These are phyloP conservation scores for Citeromyces matritensis DNA, from an alignment of 805 yeast species.

Conservation along the genomic window DNA sequence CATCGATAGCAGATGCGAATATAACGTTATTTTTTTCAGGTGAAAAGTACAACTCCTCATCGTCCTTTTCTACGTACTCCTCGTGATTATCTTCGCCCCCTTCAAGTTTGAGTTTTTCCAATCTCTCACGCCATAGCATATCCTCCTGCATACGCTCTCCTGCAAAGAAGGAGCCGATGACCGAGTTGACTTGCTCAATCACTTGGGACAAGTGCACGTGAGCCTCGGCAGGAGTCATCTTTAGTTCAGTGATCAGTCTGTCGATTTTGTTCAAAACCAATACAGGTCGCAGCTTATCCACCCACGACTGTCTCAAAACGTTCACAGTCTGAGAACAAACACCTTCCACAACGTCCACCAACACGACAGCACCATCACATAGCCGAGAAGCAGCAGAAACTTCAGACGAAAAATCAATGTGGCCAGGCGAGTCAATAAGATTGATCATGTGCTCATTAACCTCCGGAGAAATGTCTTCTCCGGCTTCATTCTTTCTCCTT, in stretches of 20 bases:
- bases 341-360: constrained; percentile 96
- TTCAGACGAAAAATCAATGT: constrained; percentile 90
- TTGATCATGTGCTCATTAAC: constrained; percentile 75
- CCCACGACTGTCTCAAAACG: constrained; percentile 91
- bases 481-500: constrained; percentile 15
- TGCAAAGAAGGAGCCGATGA: constrained; percentile 81
- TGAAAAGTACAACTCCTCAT: constrained; percentile 69
- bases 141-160: constrained; percentile 91
- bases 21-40: constrained; percentile 84
- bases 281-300: constrained; percentile 77
- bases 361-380: constrained; percentile 92
- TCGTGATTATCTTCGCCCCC: constrained; percentile 14
- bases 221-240: constrained; percentile 74
- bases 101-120: constrained; percentile 17
- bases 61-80: constrained; percentile 61
- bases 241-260: constrained; percentile 68
- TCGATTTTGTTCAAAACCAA: constrained; percentile 87
- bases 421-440: constrained; percentile 98
- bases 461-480: constrained; percentile 10
- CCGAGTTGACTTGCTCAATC: constrained; percentile 90
- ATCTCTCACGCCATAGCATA: constrained; percentile 54
- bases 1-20: constrained; percentile 85
- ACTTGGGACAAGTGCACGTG: constrained; percentile 63
- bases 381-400: constrained; percentile 91
- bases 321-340: constrained; percentile 96